Conservation (phyloP, 2,329 filamentous ascomycete genomes). For the Sporothrix sp. region DNA sequence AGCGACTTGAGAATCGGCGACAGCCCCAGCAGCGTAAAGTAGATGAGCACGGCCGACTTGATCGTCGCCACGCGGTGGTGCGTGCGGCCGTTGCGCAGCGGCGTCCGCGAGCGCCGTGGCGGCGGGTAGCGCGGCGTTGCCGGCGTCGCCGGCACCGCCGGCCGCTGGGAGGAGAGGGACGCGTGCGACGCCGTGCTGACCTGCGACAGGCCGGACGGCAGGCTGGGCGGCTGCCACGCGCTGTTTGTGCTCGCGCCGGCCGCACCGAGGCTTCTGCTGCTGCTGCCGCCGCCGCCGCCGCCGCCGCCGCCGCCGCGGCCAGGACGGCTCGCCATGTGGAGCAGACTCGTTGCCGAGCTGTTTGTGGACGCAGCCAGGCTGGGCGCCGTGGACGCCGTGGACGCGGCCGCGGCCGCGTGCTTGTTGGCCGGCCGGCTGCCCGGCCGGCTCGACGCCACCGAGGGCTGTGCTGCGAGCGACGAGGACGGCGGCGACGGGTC, state of each 20-base stretch:
- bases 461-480: neutral
- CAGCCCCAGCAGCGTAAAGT: constrained; percentile 80
- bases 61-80: constrained; percentile 62
- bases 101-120: constrained; percentile 23
- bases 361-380: neutral
- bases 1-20: constrained; percentile 94
- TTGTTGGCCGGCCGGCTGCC: neutral
- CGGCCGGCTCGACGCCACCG: neutral
- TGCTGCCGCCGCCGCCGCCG: neutral
- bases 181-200: neutral
- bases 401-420: neutral
- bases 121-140: constrained; percentile 22
- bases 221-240: neutral
- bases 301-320: neutral
- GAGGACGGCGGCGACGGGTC: neutral
- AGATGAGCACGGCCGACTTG: constrained; percentile 88
- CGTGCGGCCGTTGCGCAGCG: constrained; percentile 31
- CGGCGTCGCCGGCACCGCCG: constrained; percentile 20
- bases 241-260: neutral
- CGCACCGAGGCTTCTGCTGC: neutral
- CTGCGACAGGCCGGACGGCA: constrained; percentile 1
- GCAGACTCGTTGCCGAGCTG: constrained; percentile 14
- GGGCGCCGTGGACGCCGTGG: neutral
- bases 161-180: too few relatives aligned
- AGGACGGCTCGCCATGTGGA: constrained; percentile 5